Evolutionary conservation across 2,329 filamentous ascomycete species (phyloP).

Genomic region (Diplodia corticola): DNA sequence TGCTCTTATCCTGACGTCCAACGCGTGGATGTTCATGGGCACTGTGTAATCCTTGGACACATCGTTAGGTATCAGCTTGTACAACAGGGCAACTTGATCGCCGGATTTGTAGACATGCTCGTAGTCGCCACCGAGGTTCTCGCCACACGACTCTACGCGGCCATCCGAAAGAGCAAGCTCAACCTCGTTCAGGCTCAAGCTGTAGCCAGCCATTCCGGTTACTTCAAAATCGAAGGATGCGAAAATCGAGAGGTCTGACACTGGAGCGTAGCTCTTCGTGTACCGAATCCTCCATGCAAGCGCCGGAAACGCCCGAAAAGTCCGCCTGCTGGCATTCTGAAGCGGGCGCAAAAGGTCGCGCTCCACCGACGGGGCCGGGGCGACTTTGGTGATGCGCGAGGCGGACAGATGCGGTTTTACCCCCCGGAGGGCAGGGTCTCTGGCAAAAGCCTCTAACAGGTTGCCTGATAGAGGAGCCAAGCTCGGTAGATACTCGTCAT

Average conservation of each 20-base stretch:
- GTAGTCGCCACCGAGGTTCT: slow-evolving; percentile 50
- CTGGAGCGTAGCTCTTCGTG: slow-evolving; percentile 62
- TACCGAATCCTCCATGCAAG: slow-evolving; percentile 74
- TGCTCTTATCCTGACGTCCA: slow-evolving; percentile 63
- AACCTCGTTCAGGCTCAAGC: slow-evolving; percentile 63
- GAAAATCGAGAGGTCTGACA: slow-evolving; percentile 56
- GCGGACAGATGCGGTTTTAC: slow-evolving; percentile 69
- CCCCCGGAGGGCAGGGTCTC: slow-evolving; percentile 63
- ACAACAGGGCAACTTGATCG: slow-evolving; percentile 75
- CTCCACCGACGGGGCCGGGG: slow-evolving; percentile 62
- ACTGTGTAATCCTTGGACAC: slow-evolving; percentile 18
- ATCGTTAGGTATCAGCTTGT: slow-evolving; percentile 58
- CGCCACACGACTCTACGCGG: slow-evolving; percentile 53
- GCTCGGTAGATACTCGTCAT: slow-evolving; percentile 68
- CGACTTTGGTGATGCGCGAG: slow-evolving; percentile 71
- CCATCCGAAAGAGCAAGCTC: slow-evolving; percentile 60
- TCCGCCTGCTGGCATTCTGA: slow-evolving; percentile 62
- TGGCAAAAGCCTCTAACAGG: slow-evolving; percentile 71
- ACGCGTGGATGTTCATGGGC: slow-evolving; percentile 33
- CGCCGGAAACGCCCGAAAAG: slow-evolving; percentile 66
- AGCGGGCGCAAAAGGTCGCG: slow-evolving; percentile 65
- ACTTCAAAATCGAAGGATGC: slow-evolving; percentile 74
- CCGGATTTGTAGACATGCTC: slow-evolving; percentile 66
- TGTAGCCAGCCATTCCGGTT: slow-evolving; percentile 67
- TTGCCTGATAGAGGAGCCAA: slow-evolving; percentile 70